These are phyloP conservation scores for Teunomyces barrocoloradensis DNA, from an alignment of 805 yeast genomes.

Conservation along the genomic window DNA sequence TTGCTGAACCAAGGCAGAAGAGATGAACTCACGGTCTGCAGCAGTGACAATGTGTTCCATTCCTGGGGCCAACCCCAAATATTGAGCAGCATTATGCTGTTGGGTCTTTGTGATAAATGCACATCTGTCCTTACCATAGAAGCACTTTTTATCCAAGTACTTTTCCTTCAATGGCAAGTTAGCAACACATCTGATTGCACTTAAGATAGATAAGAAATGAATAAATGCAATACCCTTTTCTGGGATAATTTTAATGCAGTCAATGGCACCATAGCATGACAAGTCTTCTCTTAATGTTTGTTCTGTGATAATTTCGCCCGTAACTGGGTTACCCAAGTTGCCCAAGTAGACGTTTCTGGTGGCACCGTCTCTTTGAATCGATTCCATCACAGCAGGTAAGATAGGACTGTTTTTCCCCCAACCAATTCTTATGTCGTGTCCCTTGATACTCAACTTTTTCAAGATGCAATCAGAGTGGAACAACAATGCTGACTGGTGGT, in stretches of 20 bases:
- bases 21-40: constrained; percentile 61
- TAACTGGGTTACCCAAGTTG: constrained; percentile 59
- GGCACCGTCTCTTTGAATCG: constrained; percentile 83
- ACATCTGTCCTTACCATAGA: constrained; percentile 91
- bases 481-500: constrained; percentile 81
- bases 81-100: constrained; percentile 96
- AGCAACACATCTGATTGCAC: constrained; percentile 85
- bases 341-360: constrained; percentile 93
- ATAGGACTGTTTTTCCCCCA: constrained; percentile 88
- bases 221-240: constrained; percentile 88
- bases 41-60: constrained; percentile 76
- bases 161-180: constrained; percentile 64
- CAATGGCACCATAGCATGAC: constrained; percentile 75
- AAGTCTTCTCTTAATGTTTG: constrained; percentile 66
- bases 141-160: constrained; percentile 75
- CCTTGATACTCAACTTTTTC: constrained; percentile 75
- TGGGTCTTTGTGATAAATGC: constrained; percentile 94
- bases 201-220: constrained; percentile 80
- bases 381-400: constrained; percentile 68
- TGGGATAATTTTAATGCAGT: constrained; percentile 72
- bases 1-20: constrained; percentile 82
- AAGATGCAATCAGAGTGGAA: constrained; percentile 93
- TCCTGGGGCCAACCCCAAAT: constrained; percentile 86
- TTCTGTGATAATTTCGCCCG: constrained; percentile 50
- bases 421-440: constrained; percentile 81